Conservation (phyloP, 1,139 yeast genomes). For the Candida frijolesensis region DNA sequence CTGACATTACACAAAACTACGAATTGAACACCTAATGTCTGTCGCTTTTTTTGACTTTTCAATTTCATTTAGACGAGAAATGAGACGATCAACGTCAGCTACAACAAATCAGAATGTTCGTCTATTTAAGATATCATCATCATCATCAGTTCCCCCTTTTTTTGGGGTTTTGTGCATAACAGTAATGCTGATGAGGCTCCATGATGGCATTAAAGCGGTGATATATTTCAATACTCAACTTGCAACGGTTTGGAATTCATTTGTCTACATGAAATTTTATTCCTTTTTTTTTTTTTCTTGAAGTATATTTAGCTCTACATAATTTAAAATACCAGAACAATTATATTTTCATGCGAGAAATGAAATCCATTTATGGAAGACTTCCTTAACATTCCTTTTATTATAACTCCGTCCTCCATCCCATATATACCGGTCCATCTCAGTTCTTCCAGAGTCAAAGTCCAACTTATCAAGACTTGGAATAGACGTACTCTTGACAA, state of each 20-base stretch:
- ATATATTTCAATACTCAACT: no score
- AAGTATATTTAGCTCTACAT: neutral
- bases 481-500: slow-evolving; percentile 55
- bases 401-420: slow-evolving; percentile 59
- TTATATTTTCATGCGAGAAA: slow-evolving; percentile 31
- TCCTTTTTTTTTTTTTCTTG: neutral
- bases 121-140: neutral
- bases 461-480: slow-evolving; percentile 70
- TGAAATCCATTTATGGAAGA: slow-evolving; percentile 36
- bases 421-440: slow-evolving; percentile 70
- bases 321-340: neutral
- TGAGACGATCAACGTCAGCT: neutral
- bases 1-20: no score
- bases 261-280: neutral
- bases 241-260: neutral
- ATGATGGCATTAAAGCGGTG: neutral
- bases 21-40: no score
- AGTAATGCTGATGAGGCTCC: neutral
- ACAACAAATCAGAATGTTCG: neutral
- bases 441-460: slow-evolving; percentile 77
- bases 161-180: neutral
- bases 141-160: neutral
- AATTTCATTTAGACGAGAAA: neutral
- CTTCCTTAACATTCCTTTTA: slow-evolving; percentile 36
- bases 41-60: neutral